Conservation (phyloP, 129 eudicot species). For the Erigeron canadensis region DNA sequence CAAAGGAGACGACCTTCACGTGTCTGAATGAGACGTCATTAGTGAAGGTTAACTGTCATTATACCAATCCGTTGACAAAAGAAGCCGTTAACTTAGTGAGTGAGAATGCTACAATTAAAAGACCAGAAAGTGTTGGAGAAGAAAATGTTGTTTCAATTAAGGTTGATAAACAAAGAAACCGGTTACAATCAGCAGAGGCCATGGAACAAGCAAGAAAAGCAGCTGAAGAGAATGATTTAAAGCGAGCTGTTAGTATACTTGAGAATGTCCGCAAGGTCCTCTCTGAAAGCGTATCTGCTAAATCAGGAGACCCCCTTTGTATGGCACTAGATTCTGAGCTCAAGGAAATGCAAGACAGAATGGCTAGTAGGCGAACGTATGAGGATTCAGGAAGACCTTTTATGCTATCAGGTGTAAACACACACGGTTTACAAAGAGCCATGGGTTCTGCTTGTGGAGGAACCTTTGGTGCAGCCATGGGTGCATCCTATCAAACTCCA, state of each 20-base stretch:
- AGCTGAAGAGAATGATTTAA: slow-evolving; percentile 62
- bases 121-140: slow-evolving; percentile 41
- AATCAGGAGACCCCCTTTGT: slow-evolving; percentile 47
- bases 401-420: slow-evolving; percentile 65
- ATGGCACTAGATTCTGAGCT: slow-evolving; percentile 32
- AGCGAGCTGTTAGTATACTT: slow-evolving; percentile 46
- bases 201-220: slow-evolving; percentile 50
- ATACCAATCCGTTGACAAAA: no score
- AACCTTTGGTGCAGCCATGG: slow-evolving; percentile 51
- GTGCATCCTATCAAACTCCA: slow-evolving; percentile 70
- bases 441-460: slow-evolving; percentile 81
- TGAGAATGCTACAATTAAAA: slow-evolving; percentile 11
- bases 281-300: slow-evolving; percentile 52
- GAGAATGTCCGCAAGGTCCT: slow-evolving; percentile 46
- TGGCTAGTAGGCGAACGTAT: slow-evolving; percentile 62
- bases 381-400: slow-evolving; percentile 74
- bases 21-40: slow-evolving; percentile 21
- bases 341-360: slow-evolving; percentile 76
- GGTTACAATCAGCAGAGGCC: slow-evolving; percentile 62
- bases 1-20: slow-evolving; percentile 36
- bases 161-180: slow-evolving; percentile 68
- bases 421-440: slow-evolving; percentile 82
- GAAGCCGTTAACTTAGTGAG: no score
- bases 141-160: slow-evolving; percentile 45
- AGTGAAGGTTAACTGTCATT: no score